phyloP scores from a whole-genome alignment of 129 eudicot genomes.

The Arctium minus region DNA sequence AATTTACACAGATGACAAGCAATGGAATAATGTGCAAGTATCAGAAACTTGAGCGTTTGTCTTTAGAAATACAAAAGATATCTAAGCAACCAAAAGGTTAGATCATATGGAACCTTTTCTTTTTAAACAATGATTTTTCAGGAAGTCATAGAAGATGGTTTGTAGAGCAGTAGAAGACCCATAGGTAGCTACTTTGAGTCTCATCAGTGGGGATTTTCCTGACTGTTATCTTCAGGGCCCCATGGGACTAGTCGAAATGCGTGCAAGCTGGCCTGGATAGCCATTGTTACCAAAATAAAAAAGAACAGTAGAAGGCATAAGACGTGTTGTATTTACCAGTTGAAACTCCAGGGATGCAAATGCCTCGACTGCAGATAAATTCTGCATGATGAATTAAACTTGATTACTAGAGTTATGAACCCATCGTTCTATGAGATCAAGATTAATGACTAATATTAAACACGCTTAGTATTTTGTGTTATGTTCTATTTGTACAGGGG shows the following conservation, averaged over 20 bases:
- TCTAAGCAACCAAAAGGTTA: not conserved
- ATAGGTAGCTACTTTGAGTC: not conserved
- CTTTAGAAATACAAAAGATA: not conserved
- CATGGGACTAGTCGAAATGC: not conserved
- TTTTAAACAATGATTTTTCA: not conserved
- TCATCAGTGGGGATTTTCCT: not conserved
- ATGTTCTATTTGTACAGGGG: too few relatives aligned
- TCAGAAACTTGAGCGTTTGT: not conserved
- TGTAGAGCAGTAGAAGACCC: not conserved
- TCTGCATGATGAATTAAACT: conserved; percentile 36
- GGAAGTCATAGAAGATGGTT: not conserved
- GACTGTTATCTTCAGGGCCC: not conserved
- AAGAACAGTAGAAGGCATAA: not conserved
- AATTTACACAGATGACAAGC: not conserved
- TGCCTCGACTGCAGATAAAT: conserved; percentile 63
- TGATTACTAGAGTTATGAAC: not conserved
- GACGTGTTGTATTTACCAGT: conserved; percentile 44
- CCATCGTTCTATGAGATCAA: not conserved
- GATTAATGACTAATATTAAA: not conserved
- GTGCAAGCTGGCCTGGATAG: not conserved
- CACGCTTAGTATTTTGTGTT: too few relatives aligned
- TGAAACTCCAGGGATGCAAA: conserved; percentile 62
- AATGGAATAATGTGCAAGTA: not conserved
- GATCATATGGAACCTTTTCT: not conserved
- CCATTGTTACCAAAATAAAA: not conserved